phyloP scores from a whole-genome alignment of 139 green algal species.

The Chlorella sp. region DNA sequence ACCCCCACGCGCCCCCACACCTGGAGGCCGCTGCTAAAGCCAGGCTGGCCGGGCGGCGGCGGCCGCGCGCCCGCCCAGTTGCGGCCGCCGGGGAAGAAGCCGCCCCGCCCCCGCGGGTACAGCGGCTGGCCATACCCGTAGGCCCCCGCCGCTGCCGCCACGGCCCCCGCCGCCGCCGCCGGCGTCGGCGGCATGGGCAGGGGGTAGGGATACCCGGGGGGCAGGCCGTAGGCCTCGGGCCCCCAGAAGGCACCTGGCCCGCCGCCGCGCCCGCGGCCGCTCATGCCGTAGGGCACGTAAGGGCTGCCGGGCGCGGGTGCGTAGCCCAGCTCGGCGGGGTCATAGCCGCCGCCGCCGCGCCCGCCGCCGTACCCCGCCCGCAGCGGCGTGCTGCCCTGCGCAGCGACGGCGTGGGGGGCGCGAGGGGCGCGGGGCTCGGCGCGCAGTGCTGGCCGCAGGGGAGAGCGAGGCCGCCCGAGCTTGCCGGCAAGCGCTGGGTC shows the following conservation, averaged over 20 bases:
- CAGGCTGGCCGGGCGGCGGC: constrained; percentile 57
- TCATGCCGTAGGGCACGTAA: background rate
- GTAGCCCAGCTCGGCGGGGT: constrained; percentile 14
- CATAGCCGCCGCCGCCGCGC: background rate
- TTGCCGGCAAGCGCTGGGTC: too few relatives aligned
- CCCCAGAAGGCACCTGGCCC: constrained; percentile 10
- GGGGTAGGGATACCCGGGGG: too few relatives aligned
- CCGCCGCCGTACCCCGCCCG: constrained; percentile 6
- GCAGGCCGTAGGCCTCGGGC: constrained; percentile 19
- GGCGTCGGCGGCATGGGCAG: background rate
- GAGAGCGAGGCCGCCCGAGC: too few relatives aligned
- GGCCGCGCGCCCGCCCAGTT: constrained; percentile 50
- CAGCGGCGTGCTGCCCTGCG: too few relatives aligned
- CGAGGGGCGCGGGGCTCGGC: too few relatives aligned
- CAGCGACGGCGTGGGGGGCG: too few relatives aligned
- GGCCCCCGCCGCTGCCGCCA: constrained; percentile 16
- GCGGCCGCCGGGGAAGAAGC: constrained; percentile 39
- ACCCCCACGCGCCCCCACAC: constrained; percentile 19
- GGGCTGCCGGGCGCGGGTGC: too few relatives aligned
- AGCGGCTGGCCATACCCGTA: constrained; percentile 17
- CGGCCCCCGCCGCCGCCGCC: background rate
- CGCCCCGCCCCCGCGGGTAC: constrained; percentile 26
- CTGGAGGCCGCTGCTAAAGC: constrained; percentile 73
- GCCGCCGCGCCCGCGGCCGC: background rate
- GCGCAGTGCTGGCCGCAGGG: too few relatives aligned